Evolutionary conservation across 331 rosid genomes (phyloP), one percentile per base, ranked within the genome.

Genomic region (Stylosanthes scabra): DNA sequence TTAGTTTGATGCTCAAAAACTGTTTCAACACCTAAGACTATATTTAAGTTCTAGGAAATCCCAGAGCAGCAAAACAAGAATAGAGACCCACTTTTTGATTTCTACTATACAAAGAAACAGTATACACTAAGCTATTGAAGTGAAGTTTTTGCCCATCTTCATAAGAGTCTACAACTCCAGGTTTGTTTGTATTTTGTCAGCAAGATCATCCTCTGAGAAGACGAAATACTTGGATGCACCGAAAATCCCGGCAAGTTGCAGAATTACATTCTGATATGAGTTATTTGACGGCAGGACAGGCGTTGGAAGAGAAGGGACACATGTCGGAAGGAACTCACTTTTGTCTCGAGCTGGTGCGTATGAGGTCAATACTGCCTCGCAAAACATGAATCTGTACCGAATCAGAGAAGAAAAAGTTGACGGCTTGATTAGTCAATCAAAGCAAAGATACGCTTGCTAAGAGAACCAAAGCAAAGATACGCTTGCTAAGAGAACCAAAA

Each of bases 381-480:
- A 90, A 83, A 94, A 94, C 15, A 91, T 56, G 87, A 91, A 94
- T 87, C 99, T 94, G 87, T 71, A 77, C 49, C 45, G 67, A 68
- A 11, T 45, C 11, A 29, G 50, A 78, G 56, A 62, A 40, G 67
- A 69, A 71, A 68, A 0, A 7, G 28, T 13, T n/a, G 14, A 66
- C 15, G 14, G 71, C 15, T 63, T 41, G 54, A 46, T 63, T 70
- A 62, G 44, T 76, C 56, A 5, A 37, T 50, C n/a, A n/a, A 68
- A 47, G 8, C 28, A 51, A 44, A 72, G 56, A 20, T 1, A 14
- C 44, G 73, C 44, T 25, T 54, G 52, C n/a, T n/a, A 27, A 61
- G 52, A 55, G 45, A 28, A 54, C 47, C 63, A 59, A n/a, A 74
- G 8, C 28, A 51, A 44, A 72, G 56, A 20, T 1, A 14, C 44